Evolutionary conservation across 208 protist species (phyloP).

Genomic region (Leishmania braziliensis): DNA sequence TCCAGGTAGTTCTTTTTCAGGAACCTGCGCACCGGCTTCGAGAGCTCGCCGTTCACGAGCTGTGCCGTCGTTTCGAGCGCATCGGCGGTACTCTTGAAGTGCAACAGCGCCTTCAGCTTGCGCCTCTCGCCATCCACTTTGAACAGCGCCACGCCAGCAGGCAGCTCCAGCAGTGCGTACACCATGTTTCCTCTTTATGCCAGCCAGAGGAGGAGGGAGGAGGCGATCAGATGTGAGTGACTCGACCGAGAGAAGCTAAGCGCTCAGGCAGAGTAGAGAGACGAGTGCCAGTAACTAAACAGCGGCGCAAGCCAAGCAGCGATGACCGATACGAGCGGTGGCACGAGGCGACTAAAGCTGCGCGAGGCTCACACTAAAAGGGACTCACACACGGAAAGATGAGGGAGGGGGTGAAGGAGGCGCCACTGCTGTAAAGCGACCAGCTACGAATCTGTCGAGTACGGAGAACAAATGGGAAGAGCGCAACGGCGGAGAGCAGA

Average conservation of each 20-base stretch:
- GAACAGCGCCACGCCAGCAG: constrained; percentile 98
- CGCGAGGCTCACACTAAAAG: not conserved
- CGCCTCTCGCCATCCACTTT: constrained; percentile 94
- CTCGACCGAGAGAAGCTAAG: not conserved
- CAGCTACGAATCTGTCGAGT: constrained; percentile 13
- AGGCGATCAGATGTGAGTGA: not conserved
- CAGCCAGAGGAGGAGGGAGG: not conserved
- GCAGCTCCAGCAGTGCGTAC: constrained; percentile 98
- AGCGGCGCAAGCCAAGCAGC: not conserved
- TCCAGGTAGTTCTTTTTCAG: constrained; percentile 97
- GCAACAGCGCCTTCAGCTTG: constrained; percentile 94
- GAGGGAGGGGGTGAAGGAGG: not conserved
- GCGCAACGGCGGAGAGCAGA: not conserved
- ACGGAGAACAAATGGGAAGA: not conserved
- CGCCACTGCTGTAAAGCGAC: constrained; percentile 4
- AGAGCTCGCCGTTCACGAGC: constrained; percentile 96
- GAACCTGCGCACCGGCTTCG: constrained; percentile 97
- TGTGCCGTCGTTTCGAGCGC: constrained; percentile 97
- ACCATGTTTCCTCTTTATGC: constrained; percentile 59
- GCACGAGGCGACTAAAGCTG: not conserved
- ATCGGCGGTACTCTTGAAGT: constrained; percentile 96
- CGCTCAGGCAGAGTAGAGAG: not conserved
- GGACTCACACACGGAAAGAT: not conserved
- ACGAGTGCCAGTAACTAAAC: not conserved
- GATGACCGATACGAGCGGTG: not conserved